These are phyloP conservation scores for Galerina sulciceps DNA, from an alignment of 768 basidiomycete genomes.

Conservation along the genomic window DNA sequence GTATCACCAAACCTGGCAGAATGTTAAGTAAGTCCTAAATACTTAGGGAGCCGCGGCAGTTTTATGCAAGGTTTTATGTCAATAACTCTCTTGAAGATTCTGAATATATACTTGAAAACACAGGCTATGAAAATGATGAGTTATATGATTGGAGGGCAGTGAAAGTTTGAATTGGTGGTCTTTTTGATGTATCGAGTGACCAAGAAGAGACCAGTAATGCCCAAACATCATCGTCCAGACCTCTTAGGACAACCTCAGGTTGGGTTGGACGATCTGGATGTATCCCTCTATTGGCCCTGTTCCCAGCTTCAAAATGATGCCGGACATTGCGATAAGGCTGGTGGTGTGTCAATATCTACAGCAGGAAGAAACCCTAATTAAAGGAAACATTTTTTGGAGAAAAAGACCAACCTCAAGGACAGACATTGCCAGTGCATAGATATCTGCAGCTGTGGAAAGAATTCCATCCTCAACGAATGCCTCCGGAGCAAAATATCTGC, in stretches of 20 bases:
- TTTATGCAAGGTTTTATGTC: too few relatives aligned
- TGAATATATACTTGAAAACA: too few relatives aligned
- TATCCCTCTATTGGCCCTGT: conserved; percentile 43
- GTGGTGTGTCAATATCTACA: conserved; percentile 55
- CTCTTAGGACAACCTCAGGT: conserved; percentile 36
- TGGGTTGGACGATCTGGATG: conserved; percentile 46
- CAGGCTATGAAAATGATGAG: too few relatives aligned
- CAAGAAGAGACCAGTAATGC: conserved; percentile 46
- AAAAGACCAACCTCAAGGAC: conserved; percentile 50
- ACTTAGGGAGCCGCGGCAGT: too few relatives aligned
- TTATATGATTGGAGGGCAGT: background rate
- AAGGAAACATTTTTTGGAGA: background rate
- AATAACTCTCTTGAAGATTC: too few relatives aligned
- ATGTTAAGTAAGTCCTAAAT: too few relatives aligned
- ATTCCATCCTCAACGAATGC: conserved; percentile 52
- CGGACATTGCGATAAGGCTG: conserved; percentile 55
- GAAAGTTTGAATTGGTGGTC: conserved; percentile 47
- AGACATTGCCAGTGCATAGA: conserved; percentile 63
- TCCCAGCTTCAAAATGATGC: conserved; percentile 56
- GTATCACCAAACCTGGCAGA: too few relatives aligned
- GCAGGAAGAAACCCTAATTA: background rate
- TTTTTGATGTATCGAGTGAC: conserved; percentile 34
- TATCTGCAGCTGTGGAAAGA: conserved; percentile 51
- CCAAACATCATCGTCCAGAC: conserved; percentile 53
- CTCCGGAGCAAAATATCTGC: conserved; percentile 62